Evolutionary conservation across 495 filamentous ascomycete genomes (phyloP), one percentile per base, ranked within the genome.

Genomic region (Cercophora samala): DNA sequence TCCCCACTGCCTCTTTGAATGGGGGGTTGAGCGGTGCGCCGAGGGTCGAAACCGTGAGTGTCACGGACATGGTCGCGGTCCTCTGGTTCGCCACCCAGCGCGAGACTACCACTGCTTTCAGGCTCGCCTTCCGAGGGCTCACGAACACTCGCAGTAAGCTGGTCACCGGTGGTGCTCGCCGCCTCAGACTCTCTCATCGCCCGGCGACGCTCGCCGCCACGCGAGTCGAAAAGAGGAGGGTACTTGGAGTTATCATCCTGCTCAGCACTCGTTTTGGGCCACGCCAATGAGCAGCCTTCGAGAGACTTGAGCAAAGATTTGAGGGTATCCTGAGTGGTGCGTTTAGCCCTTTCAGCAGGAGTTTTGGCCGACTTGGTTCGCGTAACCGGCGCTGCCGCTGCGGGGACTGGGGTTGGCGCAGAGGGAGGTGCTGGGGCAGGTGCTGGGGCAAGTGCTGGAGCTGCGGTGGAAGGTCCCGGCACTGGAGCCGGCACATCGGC

Each of bases 41-140:
- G 79, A 21, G 79, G 76, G 55, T 84, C 79, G 32, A 78, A 83
- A 15, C 83, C 83, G 67, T 87, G 83, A 24, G 78, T 70, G 58
- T 86, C 84, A 53, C 84, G 84, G 56, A 72, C 73, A 54, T 77
- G 80, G 15, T 86, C 85, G 66, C 85, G 83, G 69, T 92, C 92
- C 71, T 97, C 93, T 0, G 93, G 93, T 71, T 97, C 93, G 9
- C 93, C 93, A 63, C 93, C 93, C 19, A 97, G 83, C 63, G 94
- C 92, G 42, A 96, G 82, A 73, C 93, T 97, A 13, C 82, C 82
- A 58, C 93, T 91, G 74, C 89, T 91, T 72, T 92, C 92, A 3
- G 87, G 86, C 58, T 86, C 83, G 52, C 75, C 78, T 58, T 83
- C 82, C 0, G 81, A 82, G 5, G 77, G 75, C 37, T 77, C 80